Evolutionary conservation across 2,329 filamentous ascomycete genomes (phyloP), one percentile per base, ranked within the genome.

Genomic region (Cladosporium cucumerinum): DNA sequence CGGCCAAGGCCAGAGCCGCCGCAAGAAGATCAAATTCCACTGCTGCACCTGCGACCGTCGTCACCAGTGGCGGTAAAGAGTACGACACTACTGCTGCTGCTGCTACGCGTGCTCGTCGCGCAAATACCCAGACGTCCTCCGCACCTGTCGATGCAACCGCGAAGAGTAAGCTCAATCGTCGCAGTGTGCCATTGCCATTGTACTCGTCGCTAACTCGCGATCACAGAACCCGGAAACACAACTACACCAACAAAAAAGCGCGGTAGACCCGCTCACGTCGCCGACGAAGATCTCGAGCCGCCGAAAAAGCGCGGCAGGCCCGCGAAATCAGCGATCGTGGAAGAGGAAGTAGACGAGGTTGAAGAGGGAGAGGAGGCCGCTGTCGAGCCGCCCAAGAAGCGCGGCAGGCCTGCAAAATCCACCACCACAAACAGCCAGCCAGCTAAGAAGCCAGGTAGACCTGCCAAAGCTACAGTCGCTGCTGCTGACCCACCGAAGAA

Each of bases 401-500:
- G 65, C 26, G 67, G 66, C 18, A 64, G 69, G 34, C 67, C 66
- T 18, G 34, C 66, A n/a, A 67, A 59, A 30, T 30, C 49, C 1
- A 52, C 26, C 25, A n/a, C 51, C 12, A 54, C 48, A 25, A 51
- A 28, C 12, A 28, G 16, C 16, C 26, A 54, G 6, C 66, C 30
- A 57, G 23, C 32, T 16, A 75, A 73, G 68, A 76, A 73, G 69
- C 72, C 73, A 34, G 74, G 73, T 61, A 63, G 72, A 34, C 68
- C 72, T 23, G 54, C 69, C 11, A 71, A 68, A 46, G 51, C 58
- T 11, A 59, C 61, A 34, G 28, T 23, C 36, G 39, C 65, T 23
- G 46, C 55, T 63, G 12, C 46, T 23, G 59, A 51, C 28, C 46
- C 62, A 11, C 54, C 66, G 28, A 67, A 66, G 65, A 67, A 64